Conservation (phyloP, 2,329 filamentous ascomycete species). For the Xylariaceae sp. region DNA sequence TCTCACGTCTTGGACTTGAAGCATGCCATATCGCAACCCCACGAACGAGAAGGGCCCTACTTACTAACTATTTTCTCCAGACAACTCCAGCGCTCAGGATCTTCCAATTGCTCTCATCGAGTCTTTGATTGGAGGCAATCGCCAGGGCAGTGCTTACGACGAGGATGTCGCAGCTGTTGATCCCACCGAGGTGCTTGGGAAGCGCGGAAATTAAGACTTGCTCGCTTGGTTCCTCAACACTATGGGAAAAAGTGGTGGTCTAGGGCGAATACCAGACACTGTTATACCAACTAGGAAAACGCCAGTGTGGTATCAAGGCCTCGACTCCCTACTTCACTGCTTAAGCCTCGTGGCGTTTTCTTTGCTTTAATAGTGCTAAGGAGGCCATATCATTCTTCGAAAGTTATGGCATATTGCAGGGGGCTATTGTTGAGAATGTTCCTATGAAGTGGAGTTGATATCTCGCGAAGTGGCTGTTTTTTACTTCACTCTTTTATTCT, state of each 20-base stretch:
- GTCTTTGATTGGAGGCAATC: not conserved
- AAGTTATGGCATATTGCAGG: no score
- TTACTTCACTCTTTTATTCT: no score
- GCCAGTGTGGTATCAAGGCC: no score
- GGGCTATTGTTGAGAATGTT: no score
- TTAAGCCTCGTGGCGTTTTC: no score
- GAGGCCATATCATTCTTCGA: no score
- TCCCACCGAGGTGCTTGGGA: not conserved
- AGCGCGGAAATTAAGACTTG: not conserved
- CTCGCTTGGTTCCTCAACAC: not conserved
- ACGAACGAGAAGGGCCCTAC: not conserved
- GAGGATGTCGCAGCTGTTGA: not conserved
- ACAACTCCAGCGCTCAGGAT: not conserved
- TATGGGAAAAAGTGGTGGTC: not conserved
- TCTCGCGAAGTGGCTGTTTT: no score
- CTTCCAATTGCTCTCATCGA: not conserved
- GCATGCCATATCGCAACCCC: not conserved
- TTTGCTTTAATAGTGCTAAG: no score
- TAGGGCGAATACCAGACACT: no score
- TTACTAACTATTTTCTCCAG: not conserved
- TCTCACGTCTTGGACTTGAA: not conserved
- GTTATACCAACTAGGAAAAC: no score
- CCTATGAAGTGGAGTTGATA: no score
- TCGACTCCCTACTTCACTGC: no score
- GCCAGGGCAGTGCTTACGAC: not conserved